Base-by-base conservation (phyloP, 192 early-diverging fungal species). In the Spizellomyces sp. region DNA sequence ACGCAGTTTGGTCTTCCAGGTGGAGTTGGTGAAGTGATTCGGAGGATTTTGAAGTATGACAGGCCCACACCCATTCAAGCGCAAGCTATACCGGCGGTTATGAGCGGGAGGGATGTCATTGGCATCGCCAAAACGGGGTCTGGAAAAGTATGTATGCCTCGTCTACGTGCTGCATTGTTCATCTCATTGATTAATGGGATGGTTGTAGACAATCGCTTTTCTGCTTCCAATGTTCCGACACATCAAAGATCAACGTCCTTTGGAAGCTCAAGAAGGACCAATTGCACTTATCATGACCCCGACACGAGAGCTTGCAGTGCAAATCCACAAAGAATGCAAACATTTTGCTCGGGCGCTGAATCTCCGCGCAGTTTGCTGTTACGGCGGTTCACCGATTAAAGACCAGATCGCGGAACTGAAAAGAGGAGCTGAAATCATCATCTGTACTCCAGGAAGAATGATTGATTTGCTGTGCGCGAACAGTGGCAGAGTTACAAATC, bases 121-220 rank as follows among this genome's bases (percentile, higher is more conserved):
- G 98, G 98, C 50, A 96, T 96, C 64, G 98, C 98, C 42, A 98
- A 98, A 80, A 99, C 98, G 1, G 96, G 98, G n/a, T 94, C 93
- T 12, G 96, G 96, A 64, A 96, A 78, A n/a, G n/a, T n/a, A n/a
- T n/a, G n/a, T n/a, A n/a, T n/a, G n/a, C n/a, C n/a, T n/a, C n/a
- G n/a, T 0, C 91, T 67, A 63, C n/a, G 17, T 66, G 4, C 61
- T 66, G 62, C 82, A 97, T 95, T 5, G 89, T 98, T 64, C 93
- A 94, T 1, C 96, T 97, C 78, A 78, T 97, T 27, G 71, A 97
- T 67, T 95, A 95, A n/a, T n/a, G n/a, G n/a, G n/a, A n/a, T n/a
- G n/a, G n/a, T n/a, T n/a, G n/a, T n/a, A n/a, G 81, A 98, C 98
- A 3, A 86, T 97, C 54, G 91, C 96, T 10, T 99, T 99, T 78